Conservation (phyloP, 2,329 filamentous ascomycete species). For the Tolypocladium tropicale region DNA sequence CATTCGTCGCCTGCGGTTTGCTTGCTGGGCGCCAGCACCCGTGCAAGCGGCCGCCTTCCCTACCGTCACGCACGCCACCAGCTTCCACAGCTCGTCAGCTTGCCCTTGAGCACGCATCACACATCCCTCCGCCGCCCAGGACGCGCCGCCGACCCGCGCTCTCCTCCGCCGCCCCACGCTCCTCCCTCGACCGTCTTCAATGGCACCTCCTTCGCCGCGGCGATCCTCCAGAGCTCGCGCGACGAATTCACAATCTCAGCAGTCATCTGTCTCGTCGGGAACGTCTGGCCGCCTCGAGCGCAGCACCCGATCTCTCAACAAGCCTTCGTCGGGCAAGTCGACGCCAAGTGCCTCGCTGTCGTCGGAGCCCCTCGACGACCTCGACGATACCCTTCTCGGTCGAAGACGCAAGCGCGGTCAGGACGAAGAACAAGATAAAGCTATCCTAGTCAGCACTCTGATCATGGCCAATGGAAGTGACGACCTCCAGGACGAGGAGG, state of each 20-base stretch:
- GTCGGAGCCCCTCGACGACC: conserved; percentile 57
- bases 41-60: conserved; percentile 7
- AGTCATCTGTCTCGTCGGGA: conserved; percentile 71
- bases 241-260: conserved; percentile 64
- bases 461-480: conserved; percentile 54
- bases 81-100: background rate
- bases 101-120: background rate
- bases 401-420: conserved; percentile 71
- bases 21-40: conserved; percentile 5
- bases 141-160: background rate
- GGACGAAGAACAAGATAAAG: conserved; percentile 46
- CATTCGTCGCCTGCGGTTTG: conserved; percentile 1
- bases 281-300: conserved; percentile 69
- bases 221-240: conserved; percentile 86
- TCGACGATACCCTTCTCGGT: conserved; percentile 61
- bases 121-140: background rate
- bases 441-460: conserved; percentile 28
- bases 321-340: conserved; percentile 66
- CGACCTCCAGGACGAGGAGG: conserved; percentile 66
- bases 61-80: conserved; percentile 16
- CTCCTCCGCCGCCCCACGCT: conserved; percentile 13
- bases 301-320: conserved; percentile 60
- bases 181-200: conserved; percentile 25
- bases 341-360: conserved; percentile 64
- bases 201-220: conserved; percentile 61